phyloP scores from a whole-genome alignment of 1,139 yeast species.

The Wickerhamomyces sp. region DNA sequence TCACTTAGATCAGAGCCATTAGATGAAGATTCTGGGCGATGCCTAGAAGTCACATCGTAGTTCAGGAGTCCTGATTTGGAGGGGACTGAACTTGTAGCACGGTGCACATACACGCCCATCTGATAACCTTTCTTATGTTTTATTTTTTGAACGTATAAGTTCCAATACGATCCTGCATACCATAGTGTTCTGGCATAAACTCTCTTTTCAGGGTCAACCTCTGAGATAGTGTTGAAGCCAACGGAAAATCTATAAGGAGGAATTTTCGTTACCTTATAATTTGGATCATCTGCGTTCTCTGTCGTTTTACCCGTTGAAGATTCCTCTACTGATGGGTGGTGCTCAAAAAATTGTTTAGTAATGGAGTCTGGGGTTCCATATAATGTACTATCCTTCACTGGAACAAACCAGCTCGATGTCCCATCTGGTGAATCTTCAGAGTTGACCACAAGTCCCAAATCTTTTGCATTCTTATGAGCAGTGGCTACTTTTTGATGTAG shows the following conservation, averaged over 20 bases:
- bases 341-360: conserved; percentile 15
- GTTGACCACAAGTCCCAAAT: conserved; percentile 23
- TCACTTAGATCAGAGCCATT: conserved; percentile 2
- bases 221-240: conserved; percentile 42
- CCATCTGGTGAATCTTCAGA: conserved; percentile 23
- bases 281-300: conserved; percentile 12
- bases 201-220: conserved; percentile 39
- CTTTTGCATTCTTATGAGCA: conserved; percentile 11
- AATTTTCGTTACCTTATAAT: conserved; percentile 34
- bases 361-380: conserved; percentile 31
- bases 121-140: conserved; percentile 39
- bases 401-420: conserved; percentile 32
- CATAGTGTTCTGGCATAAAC: conserved; percentile 47
- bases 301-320: conserved; percentile 17
- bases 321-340: conserved; percentile 16
- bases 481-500: conserved; percentile 33
- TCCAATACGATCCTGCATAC: conserved; percentile 59
- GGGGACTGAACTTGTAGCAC: conserved; percentile 36
- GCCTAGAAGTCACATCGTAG: conserved; percentile 27
- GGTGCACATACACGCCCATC: conserved; percentile 49
- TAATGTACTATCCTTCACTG: conserved; percentile 37
- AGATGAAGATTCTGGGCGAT: background rate
- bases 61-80: conserved; percentile 32
- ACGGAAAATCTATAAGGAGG: conserved; percentile 53
- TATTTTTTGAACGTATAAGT: conserved; percentile 45